These are phyloP conservation scores for Colletotrichum sp. DNA, from an alignment of 2,329 filamentous ascomycete species.

Conservation along the genomic window DNA sequence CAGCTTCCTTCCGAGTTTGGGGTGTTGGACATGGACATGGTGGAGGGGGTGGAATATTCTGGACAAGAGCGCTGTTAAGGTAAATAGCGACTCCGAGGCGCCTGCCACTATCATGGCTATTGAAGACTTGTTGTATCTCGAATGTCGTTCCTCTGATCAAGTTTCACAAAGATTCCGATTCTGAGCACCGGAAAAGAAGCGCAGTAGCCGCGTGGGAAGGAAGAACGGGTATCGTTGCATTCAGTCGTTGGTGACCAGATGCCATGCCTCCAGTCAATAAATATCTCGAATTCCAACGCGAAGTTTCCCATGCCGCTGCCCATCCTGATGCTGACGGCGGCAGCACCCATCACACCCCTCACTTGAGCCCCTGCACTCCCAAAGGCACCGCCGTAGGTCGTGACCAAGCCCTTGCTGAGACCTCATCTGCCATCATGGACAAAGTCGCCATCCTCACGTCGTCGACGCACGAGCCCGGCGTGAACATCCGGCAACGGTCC, in stretches of 20 bases:
- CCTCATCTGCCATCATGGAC: conserved; percentile 32
- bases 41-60: conserved; percentile 16
- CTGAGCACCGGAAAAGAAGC: background rate
- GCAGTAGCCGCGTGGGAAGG: background rate
- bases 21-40: background rate
- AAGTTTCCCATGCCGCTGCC: background rate
- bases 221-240: background rate
- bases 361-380: background rate
- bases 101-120: background rate
- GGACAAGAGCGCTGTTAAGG: conserved; percentile 2
- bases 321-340: background rate
- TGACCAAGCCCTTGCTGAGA: conserved; percentile 12
- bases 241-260: conserved; percentile 1
- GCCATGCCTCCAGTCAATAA: conserved; percentile 12
- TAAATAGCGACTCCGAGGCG: background rate
- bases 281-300: background rate
- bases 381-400: conserved; percentile 7
- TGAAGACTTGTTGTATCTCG: background rate
- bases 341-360: background rate
- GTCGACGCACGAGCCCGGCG: conserved; percentile 37
- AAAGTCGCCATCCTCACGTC: conserved; percentile 43
- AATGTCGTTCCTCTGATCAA: background rate
- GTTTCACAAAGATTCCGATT: background rate
- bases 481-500: conserved; percentile 32
- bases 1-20: background rate